Evolutionary conservation across 345 rosid genomes (phyloP), one percentile per base, ranked within the genome.

Genomic region (Camelina laxa): DNA sequence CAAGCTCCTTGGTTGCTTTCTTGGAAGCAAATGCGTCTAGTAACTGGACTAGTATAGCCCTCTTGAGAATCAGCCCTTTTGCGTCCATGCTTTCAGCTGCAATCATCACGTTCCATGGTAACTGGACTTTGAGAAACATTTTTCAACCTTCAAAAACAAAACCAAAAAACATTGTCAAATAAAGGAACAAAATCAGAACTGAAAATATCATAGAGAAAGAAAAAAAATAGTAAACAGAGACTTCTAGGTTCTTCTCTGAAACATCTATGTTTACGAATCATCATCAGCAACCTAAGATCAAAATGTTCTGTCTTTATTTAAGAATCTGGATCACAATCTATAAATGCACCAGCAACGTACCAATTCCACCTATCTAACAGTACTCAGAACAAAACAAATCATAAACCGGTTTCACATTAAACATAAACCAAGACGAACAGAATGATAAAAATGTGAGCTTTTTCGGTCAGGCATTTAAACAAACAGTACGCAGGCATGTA

Each of bases 401-500:
- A 9, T 50, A 72, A 60, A 48, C 55, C 2, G 0, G 13, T 17
- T 66, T 19, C 36, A 24, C 61, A 54, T 9, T 3, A 56, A 1
- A 20, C 4, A 67, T 21, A 6, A 1, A 22, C 22, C 38, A 38
- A 58, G 5, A 57, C 5, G 27, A 70, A 36, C 17, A 42, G 20
- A 65, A 35, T 15, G 19, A 38, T 38, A 2, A 47, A 56, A 16
- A 14, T 24, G 17, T 16, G 42, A 66, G 42, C 33, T 55, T 64
- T 55, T 63, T 41, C 64, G 5, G 0, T 42, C 56, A 63, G 70
- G 64, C 70, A 64, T 64, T 54, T 73, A 20, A 64, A 55, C 65
- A 47, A 73, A 73, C 71, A 73, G 1, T 14, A 0, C 4, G 49
- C 22, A 65, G 27, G 64, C 77, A 73, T 64, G 49, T 3, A 31